Conservation (phyloP, 2,329 filamentous ascomycete species). For the Ascomycota sp. region DNA sequence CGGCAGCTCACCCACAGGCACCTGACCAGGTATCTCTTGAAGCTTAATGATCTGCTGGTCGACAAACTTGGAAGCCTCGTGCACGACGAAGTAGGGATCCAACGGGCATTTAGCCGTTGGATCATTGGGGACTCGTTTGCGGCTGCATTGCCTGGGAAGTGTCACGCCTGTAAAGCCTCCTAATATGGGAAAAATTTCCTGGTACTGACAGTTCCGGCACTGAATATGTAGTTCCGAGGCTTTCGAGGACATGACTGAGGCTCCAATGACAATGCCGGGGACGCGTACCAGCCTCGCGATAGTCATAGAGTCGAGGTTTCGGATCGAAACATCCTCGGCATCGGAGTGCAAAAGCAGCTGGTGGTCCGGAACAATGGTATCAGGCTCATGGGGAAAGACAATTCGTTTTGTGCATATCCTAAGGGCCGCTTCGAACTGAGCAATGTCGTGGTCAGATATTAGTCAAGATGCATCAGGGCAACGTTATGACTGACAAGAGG, state of each 20-base stretch:
- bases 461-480: too few relatives aligned
- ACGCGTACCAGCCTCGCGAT: constrained; percentile 92
- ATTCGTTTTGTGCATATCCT: constrained; percentile 86
- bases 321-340: constrained; percentile 77
- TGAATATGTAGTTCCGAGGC: constrained; percentile 71
- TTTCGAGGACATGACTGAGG: constrained; percentile 91
- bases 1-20: constrained; percentile 88
- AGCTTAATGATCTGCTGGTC: constrained; percentile 97
- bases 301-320: constrained; percentile 78
- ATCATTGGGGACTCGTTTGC: constrained; percentile 43
- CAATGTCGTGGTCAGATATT: too few relatives aligned
- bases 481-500: constrained; percentile 43
- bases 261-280: constrained; percentile 92
- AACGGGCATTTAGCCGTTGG: constrained; percentile 59
- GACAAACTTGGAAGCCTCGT: constrained; percentile 86
- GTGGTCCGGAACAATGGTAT: constrained; percentile 61
- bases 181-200: constrained; percentile 48
- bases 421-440: constrained; percentile 73
- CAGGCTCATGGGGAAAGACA: constrained; percentile 56
- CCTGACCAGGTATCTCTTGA: constrained; percentile 91
- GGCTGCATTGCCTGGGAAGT: constrained; percentile 58
- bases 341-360: constrained; percentile 89
- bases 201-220: constrained; percentile 68
- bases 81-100: constrained; percentile 88
- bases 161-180: constrained; percentile 79